A percentile compares a stretch with the other conserved stretches of the same genome.
Evolutionary conservation across 1,284 basidiomycete species (phyloP).

Genomic region (Marasmius tenuissimus): DNA sequence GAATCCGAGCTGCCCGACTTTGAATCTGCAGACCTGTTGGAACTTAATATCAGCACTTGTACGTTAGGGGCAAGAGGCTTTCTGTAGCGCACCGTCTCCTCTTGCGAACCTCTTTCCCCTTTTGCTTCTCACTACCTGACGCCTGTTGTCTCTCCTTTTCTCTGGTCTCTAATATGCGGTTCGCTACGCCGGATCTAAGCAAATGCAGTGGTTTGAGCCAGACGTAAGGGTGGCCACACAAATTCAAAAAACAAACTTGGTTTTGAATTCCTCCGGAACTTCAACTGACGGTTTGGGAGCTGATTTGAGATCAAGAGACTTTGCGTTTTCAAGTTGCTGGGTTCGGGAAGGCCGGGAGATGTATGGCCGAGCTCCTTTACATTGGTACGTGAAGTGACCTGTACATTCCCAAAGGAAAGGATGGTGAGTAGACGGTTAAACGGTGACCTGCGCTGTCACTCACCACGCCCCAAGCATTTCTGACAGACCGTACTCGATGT

Average conservation of each 20-base stretch:
- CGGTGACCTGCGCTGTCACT: constrained; percentile 68
- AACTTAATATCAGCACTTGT: background rate
- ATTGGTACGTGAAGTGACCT: constrained; percentile 83
- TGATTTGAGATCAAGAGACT: constrained; percentile 54
- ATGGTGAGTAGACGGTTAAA: background rate
- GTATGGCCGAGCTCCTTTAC: constrained; percentile 72
- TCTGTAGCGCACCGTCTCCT: constrained; percentile 51
- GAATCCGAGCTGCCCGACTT: constrained; percentile 34
- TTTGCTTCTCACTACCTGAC: constrained; percentile 32
- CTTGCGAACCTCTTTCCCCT: constrained; percentile 34
- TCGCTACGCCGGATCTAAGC: constrained; percentile 64
- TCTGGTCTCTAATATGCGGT: constrained; percentile 71
- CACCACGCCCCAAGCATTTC: constrained; percentile 71
- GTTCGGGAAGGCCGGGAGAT: constrained; percentile 77
- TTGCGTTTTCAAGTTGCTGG: constrained; percentile 73
- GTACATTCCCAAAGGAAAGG: background rate
- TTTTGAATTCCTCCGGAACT: constrained; percentile 80
- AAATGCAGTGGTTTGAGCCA: constrained; percentile 4
- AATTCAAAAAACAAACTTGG: constrained; percentile 48
- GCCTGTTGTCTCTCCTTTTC: constrained; percentile 65
- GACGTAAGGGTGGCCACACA: constrained; percentile 5
- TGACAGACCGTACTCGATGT: constrained; percentile 71
- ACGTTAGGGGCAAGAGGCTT: background rate
- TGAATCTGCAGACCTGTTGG: constrained; percentile 30
- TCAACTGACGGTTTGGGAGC: constrained; percentile 71